phyloP scores from a whole-genome alignment of 2,329 filamentous ascomycete species.

The Monosporascus ibericus region DNA sequence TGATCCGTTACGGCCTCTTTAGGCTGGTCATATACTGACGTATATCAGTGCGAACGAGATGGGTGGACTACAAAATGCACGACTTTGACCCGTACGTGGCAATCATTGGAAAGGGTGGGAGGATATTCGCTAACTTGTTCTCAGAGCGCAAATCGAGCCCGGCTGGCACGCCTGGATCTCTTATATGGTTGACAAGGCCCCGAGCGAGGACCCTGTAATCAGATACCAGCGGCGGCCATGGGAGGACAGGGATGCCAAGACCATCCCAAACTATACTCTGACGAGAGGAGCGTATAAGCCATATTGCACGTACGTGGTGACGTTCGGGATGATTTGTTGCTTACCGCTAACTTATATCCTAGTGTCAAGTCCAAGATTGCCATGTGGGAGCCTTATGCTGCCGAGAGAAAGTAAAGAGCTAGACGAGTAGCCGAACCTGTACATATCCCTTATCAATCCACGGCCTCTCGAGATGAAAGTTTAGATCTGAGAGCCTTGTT shows the following conservation, averaged over 20 bases:
- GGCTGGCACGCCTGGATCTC: constrained; percentile 99
- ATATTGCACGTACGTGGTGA: constrained; percentile 81
- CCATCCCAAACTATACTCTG: constrained; percentile 69
- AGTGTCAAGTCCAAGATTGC: constrained; percentile 50
- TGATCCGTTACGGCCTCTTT: not conserved
- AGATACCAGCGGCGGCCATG: constrained; percentile 63
- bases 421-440: constrained; percentile 2
- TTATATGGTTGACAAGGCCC: constrained; percentile 84
- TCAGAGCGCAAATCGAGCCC: constrained; percentile 77
- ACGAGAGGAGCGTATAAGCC: constrained; percentile 80
- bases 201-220: constrained; percentile 67
- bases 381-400: constrained; percentile 43
- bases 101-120: not conserved
- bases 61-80: constrained; percentile 92
- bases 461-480: too few species aligned
- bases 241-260: constrained; percentile 63
- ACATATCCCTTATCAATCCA: constrained; percentile 5
- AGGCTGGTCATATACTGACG: constrained; percentile 5
- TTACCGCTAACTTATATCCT: constrained; percentile 14
- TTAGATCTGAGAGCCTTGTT: too few species aligned
- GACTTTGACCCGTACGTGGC: constrained; percentile 68
- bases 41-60: constrained; percentile 76
- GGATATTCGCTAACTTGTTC: constrained; percentile 7
- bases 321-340: not conserved
- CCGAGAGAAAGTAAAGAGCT: constrained; percentile 19